phyloP scores from a whole-genome alignment of 129 eudicot species.

The Arctium lappa region DNA sequence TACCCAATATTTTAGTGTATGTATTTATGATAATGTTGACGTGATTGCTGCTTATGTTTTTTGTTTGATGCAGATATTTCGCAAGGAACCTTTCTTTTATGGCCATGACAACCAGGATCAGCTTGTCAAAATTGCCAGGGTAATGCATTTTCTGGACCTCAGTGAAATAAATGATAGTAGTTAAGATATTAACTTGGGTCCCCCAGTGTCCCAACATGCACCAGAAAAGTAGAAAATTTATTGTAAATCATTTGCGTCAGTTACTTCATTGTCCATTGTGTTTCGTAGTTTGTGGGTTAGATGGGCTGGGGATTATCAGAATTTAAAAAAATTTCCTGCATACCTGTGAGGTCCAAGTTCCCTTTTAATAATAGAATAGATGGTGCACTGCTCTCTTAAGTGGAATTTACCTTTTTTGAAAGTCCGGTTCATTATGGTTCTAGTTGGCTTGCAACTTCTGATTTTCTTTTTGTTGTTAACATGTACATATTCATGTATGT shows the following conservation, averaged over 20 bases:
- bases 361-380: not conserved
- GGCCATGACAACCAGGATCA: constrained; percentile 99
- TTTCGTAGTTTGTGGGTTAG: not conserved
- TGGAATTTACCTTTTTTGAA: not conserved
- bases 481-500: no score
- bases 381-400: not conserved
- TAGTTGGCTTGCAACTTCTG: not conserved
- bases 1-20: not conserved
- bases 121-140: constrained; percentile 99
- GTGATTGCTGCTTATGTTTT: not conserved
- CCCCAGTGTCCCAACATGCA: not conserved
- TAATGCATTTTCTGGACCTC: constrained; percentile 24
- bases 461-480: not conserved
- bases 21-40: not conserved
- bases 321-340: not conserved
- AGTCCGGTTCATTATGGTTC: not conserved
- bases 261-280: not conserved
- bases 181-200: constrained; percentile 3
- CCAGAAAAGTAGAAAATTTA: not conserved
- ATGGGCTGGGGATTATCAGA: not conserved
- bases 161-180: not conserved
- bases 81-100: constrained; percentile 99
- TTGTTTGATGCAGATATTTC: constrained; percentile 64
- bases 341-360: not conserved
- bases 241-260: not conserved